phyloP scores from a whole-genome alignment of 169 alveolate species.

The Plasmodium berghei region DNA sequence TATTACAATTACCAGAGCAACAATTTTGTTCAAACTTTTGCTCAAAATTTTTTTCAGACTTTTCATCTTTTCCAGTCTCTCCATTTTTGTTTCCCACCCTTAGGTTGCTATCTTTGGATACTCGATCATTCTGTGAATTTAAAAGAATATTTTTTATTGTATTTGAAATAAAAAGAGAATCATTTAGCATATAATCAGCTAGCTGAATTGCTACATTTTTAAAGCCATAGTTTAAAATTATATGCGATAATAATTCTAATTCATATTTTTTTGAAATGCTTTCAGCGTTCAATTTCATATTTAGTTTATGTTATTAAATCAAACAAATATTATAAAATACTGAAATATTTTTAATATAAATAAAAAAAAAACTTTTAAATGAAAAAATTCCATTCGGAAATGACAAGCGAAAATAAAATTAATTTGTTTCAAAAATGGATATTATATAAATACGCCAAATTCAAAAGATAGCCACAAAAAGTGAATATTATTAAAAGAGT shows the following conservation, averaged over 20 bases:
- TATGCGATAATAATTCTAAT: conserved; percentile 25
- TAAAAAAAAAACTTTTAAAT: no score
- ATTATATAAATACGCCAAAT: no score
- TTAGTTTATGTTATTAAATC: background rate
- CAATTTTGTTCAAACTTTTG: background rate
- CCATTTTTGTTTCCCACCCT: background rate
- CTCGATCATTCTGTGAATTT: background rate
- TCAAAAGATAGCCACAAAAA: no score
- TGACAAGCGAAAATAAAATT: no score
- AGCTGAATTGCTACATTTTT: conserved; percentile 50
- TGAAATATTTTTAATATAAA: no score
- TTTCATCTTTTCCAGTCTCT: background rate
- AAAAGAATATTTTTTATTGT: background rate
- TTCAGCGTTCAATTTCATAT: background rate
- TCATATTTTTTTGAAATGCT: conserved; percentile 34
- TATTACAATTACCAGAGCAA: background rate
- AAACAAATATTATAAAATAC: no score
- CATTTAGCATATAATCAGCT: conserved; percentile 61
- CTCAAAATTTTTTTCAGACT: no score
- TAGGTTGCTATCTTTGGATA: background rate
- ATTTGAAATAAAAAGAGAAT: conserved; percentile 37
- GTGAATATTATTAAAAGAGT: no score
- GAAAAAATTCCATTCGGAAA: no score
- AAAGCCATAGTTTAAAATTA: conserved; percentile 33
- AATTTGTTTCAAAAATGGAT: no score